Evolutionary conservation across 257 asterid species (phyloP).

Genomic region (Ligustrum vulgare): DNA sequence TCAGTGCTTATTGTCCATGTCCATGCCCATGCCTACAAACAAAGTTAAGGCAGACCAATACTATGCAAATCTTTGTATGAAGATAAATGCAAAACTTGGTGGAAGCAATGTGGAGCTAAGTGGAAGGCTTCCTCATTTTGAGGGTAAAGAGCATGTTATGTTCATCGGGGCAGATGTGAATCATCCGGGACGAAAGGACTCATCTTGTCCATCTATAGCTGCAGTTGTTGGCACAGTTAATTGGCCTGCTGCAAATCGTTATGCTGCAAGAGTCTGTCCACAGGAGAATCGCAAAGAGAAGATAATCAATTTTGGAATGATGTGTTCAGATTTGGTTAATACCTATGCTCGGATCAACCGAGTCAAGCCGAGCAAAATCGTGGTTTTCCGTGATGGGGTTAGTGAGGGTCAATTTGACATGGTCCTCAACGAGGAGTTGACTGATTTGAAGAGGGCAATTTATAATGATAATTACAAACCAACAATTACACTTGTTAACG

Average conservation of each 20-base stretch:
- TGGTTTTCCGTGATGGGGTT: conserved; percentile 74
- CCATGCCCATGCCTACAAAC: conserved; percentile 31
- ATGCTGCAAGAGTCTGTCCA: conserved; percentile 64
- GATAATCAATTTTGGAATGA: conserved; percentile 56
- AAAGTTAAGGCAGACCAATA: conserved; percentile 44
- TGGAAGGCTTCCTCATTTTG: conserved; percentile 49
- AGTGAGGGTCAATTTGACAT: conserved; percentile 76
- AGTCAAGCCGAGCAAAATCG: conserved; percentile 45
- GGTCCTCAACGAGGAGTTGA: conserved; percentile 65
- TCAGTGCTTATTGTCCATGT: conserved; percentile 52
- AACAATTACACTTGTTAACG: conserved; percentile 60
- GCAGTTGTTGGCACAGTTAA: conserved; percentile 67
- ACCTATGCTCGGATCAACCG: conserved; percentile 43
- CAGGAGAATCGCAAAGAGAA: conserved; percentile 59
- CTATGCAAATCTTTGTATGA: conserved; percentile 60
- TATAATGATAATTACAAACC: conserved; percentile 41
- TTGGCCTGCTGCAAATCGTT: conserved; percentile 68
- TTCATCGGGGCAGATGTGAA: conserved; percentile 84
- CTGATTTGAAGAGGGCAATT: conserved; percentile 35
- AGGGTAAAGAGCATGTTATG: conserved; percentile 56
- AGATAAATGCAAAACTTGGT: conserved; percentile 76
- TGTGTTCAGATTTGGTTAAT: conserved; percentile 51
- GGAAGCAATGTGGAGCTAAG: conserved; percentile 69
- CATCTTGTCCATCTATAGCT: conserved; percentile 64
- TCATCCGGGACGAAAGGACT: conserved; percentile 54